Percentiles rank a stretch among this genome's conserved stretches.
Evolutionary conservation across 2,329 filamentous ascomycete genomes (phyloP).

Genomic region (Beauveria sp.): DNA sequence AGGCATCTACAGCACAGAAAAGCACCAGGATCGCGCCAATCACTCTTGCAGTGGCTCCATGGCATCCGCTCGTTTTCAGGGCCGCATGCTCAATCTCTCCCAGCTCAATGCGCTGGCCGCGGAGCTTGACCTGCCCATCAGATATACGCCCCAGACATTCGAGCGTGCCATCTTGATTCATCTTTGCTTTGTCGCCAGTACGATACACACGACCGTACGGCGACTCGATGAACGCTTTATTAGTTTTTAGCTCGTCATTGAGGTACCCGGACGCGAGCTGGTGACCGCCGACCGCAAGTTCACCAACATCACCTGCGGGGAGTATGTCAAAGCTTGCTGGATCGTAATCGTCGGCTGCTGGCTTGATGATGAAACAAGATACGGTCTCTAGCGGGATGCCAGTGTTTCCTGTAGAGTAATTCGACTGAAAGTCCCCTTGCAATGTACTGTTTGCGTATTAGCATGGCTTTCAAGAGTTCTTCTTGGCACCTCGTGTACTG

Average conservation of each 20-base stretch:
- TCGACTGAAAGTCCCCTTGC: constrained; percentile 51
- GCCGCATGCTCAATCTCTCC: constrained; percentile 70
- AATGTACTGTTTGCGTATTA: constrained; percentile 50
- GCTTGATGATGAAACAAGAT: constrained; percentile 62
- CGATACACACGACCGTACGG: constrained; percentile 67
- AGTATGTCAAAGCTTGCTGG: constrained; percentile 42
- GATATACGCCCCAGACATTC: constrained; percentile 77
- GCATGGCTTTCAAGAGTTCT: neutral
- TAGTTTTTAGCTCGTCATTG: constrained; percentile 71
- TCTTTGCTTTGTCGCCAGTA: constrained; percentile 74
- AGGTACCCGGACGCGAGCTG: constrained; percentile 78
- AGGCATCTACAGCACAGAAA: constrained; percentile 56
- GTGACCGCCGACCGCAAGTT: constrained; percentile 72
- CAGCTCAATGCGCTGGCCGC: constrained; percentile 75
- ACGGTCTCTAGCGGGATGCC: constrained; percentile 75
- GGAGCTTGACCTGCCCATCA: constrained; percentile 76
- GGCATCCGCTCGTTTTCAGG: constrained; percentile 52
- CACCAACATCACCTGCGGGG: constrained; percentile 61
- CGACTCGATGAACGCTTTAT: constrained; percentile 60
- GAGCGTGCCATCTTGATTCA: constrained; percentile 61
- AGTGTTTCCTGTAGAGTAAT: constrained; percentile 58
- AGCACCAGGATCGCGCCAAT: constrained; percentile 62
- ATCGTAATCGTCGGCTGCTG: constrained; percentile 25
- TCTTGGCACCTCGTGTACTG: constrained; percentile 15
- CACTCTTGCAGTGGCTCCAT: constrained; percentile 59